phyloP scores from a whole-genome alignment of 1,284 basidiomycete species.

The Apiotrichum akiyoshidainum region DNA sequence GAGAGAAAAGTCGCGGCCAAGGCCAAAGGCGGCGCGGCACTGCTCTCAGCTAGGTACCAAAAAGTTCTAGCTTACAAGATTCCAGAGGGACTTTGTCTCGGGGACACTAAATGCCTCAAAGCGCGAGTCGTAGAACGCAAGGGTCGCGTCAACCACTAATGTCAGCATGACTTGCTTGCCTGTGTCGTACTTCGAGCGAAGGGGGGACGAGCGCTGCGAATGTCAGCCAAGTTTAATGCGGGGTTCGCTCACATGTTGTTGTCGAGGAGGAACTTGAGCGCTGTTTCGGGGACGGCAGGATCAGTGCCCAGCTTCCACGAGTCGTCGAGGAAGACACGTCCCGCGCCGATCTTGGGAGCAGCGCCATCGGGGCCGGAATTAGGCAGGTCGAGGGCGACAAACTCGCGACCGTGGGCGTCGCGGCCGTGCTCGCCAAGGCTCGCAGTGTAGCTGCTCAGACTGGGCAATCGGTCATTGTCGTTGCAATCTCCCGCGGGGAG shows the following conservation, averaged over 20 bases:
- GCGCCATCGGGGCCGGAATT: too few species aligned
- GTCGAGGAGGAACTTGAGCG: constrained; percentile 19
- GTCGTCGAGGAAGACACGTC: constrained; percentile 17
- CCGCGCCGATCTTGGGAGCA: background rate
- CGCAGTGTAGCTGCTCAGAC: constrained; percentile 8
- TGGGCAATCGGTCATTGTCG: constrained; percentile 1
- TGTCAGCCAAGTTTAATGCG: too few species aligned
- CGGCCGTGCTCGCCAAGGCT: background rate
- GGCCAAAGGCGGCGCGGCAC: constrained; percentile 31
- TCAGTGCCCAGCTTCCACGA: constrained; percentile 29
- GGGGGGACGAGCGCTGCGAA: constrained; percentile 27
- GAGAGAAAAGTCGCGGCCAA: constrained; percentile 23
- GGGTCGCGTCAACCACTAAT: constrained; percentile 33
- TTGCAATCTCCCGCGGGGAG: constrained; percentile 1
- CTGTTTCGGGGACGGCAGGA: constrained; percentile 31
- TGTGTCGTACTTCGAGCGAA: constrained; percentile 33
- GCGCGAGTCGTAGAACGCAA: constrained; percentile 36
- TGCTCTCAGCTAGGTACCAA: constrained; percentile 12
- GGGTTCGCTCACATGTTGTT: constrained; percentile 26
- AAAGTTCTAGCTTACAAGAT: constrained; percentile 23
- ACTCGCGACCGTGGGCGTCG: constrained; percentile 10
- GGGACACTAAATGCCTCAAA: constrained; percentile 24
- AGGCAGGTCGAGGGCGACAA: constrained; percentile 4
- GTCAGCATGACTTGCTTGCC: background rate
- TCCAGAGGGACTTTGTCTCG: constrained; percentile 27